Evolutionary conservation across 768 basidiomycete genomes (phyloP).

Genomic region (Russula ochroleuca): DNA sequence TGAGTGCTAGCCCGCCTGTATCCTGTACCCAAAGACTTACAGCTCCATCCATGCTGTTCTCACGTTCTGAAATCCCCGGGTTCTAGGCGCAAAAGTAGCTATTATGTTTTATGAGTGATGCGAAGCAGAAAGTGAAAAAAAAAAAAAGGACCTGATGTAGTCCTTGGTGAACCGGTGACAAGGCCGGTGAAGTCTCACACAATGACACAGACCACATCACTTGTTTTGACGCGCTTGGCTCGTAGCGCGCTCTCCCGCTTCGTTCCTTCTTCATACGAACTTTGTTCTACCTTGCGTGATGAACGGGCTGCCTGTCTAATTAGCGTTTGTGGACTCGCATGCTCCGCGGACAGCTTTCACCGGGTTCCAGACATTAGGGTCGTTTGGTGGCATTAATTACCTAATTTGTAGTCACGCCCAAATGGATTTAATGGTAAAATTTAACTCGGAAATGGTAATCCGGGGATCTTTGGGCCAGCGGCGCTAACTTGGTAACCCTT

Average conservation of each 20-base stretch:
- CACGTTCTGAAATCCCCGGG: neutral
- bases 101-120: neutral
- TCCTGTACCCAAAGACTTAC: conserved; percentile 4
- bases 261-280: neutral
- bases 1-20: neutral
- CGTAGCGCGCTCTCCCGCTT: neutral
- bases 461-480: neutral
- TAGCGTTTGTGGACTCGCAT: conserved; percentile 3
- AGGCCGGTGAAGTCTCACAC: neutral
- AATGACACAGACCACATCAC: too few relatives aligned
- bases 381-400: neutral
- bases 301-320: neutral
- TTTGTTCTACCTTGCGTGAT: neutral
- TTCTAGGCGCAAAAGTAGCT: neutral
- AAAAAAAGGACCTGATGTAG: conserved; percentile 6
- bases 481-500: neutral
- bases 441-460: neutral
- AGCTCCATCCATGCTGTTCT: neutral
- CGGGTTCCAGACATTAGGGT: too few relatives aligned
- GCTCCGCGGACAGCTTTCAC: too few relatives aligned
- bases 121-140: neutral
- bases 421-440: neutral
- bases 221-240: neutral
- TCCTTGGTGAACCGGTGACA: neutral
- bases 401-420: neutral